Evolutionary conservation across 2,329 filamentous ascomycete species (phyloP), one percentile per base, ranked within the genome.

Genomic region (Botryotinia narcissicola): DNA sequence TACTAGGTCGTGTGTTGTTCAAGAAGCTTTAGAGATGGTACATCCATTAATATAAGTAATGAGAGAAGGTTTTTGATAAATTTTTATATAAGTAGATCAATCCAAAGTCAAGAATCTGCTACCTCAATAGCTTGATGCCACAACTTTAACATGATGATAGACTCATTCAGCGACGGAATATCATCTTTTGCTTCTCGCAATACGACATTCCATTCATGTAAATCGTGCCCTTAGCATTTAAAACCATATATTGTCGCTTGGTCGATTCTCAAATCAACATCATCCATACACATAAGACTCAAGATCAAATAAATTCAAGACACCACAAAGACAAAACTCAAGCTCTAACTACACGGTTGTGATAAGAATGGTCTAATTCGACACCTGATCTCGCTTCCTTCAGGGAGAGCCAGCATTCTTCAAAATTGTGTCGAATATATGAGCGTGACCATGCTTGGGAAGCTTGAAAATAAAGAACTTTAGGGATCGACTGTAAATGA

Each of bases 401-500:
- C 54, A 32, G 9, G n/a, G 8, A 22, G 0, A 59, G 37, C 8
- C 7, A 59, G 9, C 32, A 4, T 20, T 59, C 9, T 20, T 59
- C 18, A 7, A 7, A 5, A 35, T 29, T 32, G 0, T 9, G 20
- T 32, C 29, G 3, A 32, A 59, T 48, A 46, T 3, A 46, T 22
- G 3, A 10, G 20, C 44, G 44, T 48, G 8, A 10, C 44, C 44
- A 48, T 48, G 4, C 8, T 8, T 22, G 44, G 18, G 20, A 22
- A 48, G 8, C 44, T 22, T 48, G 3, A 6, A 22, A 8, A 22
- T 3, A 9, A 48, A 48, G 44, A 48, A 22, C 3, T 48, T 3
- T 10, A 22, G 5, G 20, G 3, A 2, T 7, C 1, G 1, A 60
- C 1, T 2, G 32, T 37, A 14, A 4, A 10, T 4, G 18, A 22